Conservation (phyloP, 495 filamentous ascomycete species). For the Hypoxylon subgilvum region DNA sequence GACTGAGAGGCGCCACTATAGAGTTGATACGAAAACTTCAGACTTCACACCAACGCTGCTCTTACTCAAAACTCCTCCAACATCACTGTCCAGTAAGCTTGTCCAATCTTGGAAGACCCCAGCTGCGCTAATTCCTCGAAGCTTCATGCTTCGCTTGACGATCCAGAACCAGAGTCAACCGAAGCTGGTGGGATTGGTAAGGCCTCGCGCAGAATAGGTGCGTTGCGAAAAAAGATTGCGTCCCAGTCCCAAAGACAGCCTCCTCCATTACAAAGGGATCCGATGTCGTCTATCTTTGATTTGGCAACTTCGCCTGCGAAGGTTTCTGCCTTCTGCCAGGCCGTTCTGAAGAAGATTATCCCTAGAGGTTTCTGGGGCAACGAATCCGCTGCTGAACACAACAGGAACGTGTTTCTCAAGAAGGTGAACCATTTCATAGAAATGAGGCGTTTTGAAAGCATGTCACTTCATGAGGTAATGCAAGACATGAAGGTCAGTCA, state of each 20-base stretch:
- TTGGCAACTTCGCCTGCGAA: slow-evolving; percentile 71
- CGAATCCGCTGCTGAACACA: slow-evolving; percentile 57
- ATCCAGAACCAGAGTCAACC: slow-evolving; percentile 9
- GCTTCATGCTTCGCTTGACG: slow-evolving; percentile 28
- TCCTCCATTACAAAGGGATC: slow-evolving; percentile 1
- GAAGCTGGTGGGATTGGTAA: slow-evolving; percentile 7
- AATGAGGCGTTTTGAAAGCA: slow-evolving; percentile 78
- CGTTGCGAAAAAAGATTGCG: slow-evolving; percentile 12
- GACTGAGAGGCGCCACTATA: slow-evolving; percentile 67
- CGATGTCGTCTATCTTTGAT: slow-evolving; percentile 59
- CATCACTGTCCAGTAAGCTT: slow-evolving; percentile 75
- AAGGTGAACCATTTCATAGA: slow-evolving; percentile 78
- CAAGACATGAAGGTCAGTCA: slow-evolving; percentile 73
- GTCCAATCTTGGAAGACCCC: neutral
- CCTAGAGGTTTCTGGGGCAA: slow-evolving; percentile 77
- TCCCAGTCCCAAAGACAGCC: slow-evolving; percentile 21
- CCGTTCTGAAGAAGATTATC: slow-evolving; percentile 74
- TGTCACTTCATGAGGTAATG: slow-evolving; percentile 77
- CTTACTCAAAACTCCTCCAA: slow-evolving; percentile 75
- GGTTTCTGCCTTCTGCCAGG: slow-evolving; percentile 88
- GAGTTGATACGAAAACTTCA: slow-evolving; percentile 72
- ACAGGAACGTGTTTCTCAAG: slow-evolving; percentile 64
- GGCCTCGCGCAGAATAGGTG: slow-evolving; percentile 11
- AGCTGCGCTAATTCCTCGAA: slow-evolving; percentile 11
- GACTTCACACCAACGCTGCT: slow-evolving; percentile 71